A percentile compares a stretch with the other conserved stretches of the same genome.
These are phyloP conservation scores for Mercurialis annua DNA, from an alignment of 345 rosid species.

Conservation along the genomic window DNA sequence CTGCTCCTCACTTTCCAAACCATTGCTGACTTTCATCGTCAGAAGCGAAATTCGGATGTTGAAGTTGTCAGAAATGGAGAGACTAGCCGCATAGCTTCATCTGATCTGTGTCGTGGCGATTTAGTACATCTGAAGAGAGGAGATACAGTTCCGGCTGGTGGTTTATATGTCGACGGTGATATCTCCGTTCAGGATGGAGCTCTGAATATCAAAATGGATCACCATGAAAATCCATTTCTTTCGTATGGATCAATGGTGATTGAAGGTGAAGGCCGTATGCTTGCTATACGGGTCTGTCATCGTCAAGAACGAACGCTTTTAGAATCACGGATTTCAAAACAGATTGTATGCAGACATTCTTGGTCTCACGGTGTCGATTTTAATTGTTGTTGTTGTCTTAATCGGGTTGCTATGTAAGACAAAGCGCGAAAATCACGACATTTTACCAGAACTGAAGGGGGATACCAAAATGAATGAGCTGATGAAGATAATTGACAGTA, in stretches of 20 bases:
- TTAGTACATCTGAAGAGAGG: constrained; percentile 15
- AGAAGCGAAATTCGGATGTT: constrained; percentile 16
- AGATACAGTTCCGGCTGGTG: constrained; percentile 25
- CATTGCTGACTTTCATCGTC: constrained; percentile 7
- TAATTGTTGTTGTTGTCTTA: constrained; percentile 14
- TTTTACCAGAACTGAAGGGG: constrained; percentile 23
- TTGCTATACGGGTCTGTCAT: constrained; percentile 13
- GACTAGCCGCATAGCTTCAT: neutral
- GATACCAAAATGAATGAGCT: neutral
- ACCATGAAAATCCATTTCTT: constrained; percentile 6
- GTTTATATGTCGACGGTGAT: constrained; percentile 19
- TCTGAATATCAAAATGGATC: constrained; percentile 2
- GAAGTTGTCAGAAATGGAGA: constrained; percentile 17
- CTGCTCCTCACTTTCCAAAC: constrained; percentile 15
- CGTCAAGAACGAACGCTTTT: constrained; percentile 3
- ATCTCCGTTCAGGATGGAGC: constrained; percentile 16
- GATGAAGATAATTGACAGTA: constrained; percentile 13
- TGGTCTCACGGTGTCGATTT: constrained; percentile 14
- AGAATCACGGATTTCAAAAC: constrained; percentile 19
- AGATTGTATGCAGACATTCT: constrained; percentile 10
- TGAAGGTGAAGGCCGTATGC: constrained; percentile 22
- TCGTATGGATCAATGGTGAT: constrained; percentile 22
- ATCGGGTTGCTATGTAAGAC: constrained; percentile 7
- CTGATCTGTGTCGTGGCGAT: constrained; percentile 22
- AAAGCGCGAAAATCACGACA: constrained; percentile 2